phyloP scores from a whole-genome alignment of 805 yeast genomes.

The Kregervanrija delftensis region DNA sequence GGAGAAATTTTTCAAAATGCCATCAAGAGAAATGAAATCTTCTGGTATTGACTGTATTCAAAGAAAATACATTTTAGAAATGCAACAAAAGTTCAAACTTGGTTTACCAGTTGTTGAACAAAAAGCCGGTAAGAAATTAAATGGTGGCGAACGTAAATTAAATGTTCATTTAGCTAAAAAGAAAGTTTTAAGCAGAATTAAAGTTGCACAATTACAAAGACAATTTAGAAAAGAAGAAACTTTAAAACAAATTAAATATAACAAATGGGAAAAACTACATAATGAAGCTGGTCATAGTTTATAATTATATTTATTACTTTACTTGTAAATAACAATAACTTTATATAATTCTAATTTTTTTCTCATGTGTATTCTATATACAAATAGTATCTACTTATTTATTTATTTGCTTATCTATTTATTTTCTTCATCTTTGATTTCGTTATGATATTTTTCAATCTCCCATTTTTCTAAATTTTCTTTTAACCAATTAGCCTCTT shows the following conservation, averaged over 20 bases:
- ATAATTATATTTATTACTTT: not conserved
- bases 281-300: constrained; percentile 3
- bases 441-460: not conserved
- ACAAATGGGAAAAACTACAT: constrained; percentile 21
- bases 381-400: not conserved
- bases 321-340: not conserved
- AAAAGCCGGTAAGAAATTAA: constrained; percentile 57
- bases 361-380: constrained; percentile 3
- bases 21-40: constrained; percentile 54
- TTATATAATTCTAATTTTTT: not conserved
- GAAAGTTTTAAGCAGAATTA: constrained; percentile 46
- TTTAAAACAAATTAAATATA: constrained; percentile 10
- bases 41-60: constrained; percentile 69
- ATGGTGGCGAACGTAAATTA: constrained; percentile 85
- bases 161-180: constrained; percentile 57
- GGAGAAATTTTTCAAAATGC: constrained; percentile 56
- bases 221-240: constrained; percentile 16
- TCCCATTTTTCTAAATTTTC: constrained; percentile 31
- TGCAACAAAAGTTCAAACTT: constrained; percentile 61
- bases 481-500: constrained; percentile 59
- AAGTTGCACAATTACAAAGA: constrained; percentile 26
- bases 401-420: not conserved
- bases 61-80: constrained; percentile 66
- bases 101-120: constrained; percentile 44
- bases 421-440: not conserved